These are phyloP conservation scores for Colletotrichum chrysophilum DNA, from an alignment of 2,329 filamentous ascomycete genomes.

Conservation along the genomic window DNA sequence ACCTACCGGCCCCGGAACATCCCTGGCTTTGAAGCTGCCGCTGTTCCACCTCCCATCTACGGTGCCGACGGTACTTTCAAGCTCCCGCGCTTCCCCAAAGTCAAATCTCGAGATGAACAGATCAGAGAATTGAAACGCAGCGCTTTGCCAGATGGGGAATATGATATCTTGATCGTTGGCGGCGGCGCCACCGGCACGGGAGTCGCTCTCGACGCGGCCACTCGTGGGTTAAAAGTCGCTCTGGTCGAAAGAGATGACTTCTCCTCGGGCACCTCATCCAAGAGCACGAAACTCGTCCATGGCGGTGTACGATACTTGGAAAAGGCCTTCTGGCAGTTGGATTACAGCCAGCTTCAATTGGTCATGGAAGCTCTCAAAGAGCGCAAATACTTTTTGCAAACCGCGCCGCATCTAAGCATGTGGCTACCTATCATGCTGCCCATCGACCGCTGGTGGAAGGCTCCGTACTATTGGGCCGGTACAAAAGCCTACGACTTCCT, in stretches of 20 bases:
- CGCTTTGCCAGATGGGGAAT: slow-evolving; percentile 51
- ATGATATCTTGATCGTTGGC: slow-evolving; percentile 74
- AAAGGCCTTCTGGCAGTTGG: slow-evolving; percentile 78
- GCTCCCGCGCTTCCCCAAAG: slow-evolving; percentile 68
- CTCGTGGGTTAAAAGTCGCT: slow-evolving; percentile 73
- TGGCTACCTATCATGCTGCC: slow-evolving; percentile 82
- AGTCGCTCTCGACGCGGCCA: slow-evolving; percentile 74
- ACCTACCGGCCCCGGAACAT: slow-evolving; percentile 74
- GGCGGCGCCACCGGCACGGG: slow-evolving; percentile 75
- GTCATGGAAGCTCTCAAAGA: slow-evolving; percentile 77
- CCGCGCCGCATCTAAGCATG: slow-evolving; percentile 73
- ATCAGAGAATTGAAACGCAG: slow-evolving; percentile 62
- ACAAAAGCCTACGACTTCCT: slow-evolving; percentile 86
- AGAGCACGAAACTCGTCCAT: slow-evolving; percentile 80
- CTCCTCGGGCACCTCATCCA: slow-evolving; percentile 74
- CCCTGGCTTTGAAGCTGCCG: slow-evolving; percentile 70
- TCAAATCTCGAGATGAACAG: slow-evolving; percentile 68
- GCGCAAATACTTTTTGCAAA: slow-evolving; percentile 77
- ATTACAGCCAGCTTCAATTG: slow-evolving; percentile 75
- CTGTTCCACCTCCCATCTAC: slow-evolving; percentile 73
- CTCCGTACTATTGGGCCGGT: slow-evolving; percentile 77
- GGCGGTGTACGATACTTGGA: slow-evolving; percentile 77
- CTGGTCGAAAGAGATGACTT: slow-evolving; percentile 77
- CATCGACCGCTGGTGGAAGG: slow-evolving; percentile 78
- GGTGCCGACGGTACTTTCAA: slow-evolving; percentile 71